A percentile compares a stretch with the other conserved stretches of the same genome.
Evolutionary conservation across 495 filamentous ascomycete species (phyloP).

Genomic region (Penicillium taxi): DNA sequence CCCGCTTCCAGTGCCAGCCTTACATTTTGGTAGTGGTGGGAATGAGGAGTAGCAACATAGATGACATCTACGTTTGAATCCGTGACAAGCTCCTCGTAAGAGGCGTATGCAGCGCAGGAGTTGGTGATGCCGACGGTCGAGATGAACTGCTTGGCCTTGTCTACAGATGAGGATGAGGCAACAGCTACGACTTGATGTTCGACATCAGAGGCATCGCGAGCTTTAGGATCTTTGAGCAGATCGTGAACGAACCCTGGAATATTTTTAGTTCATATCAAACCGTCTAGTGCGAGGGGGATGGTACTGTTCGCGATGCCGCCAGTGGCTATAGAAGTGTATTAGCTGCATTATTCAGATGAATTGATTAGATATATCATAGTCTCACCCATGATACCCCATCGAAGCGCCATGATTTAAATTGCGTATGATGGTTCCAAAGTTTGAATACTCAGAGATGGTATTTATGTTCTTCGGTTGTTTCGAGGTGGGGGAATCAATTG

Average conservation of each 20-base stretch:
- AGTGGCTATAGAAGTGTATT: slow-evolving; percentile 45
- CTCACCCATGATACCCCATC: slow-evolving; percentile 71
- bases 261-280: not conserved
- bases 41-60: slow-evolving; percentile 91
- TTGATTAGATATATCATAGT: not conserved
- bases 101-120: slow-evolving; percentile 66
- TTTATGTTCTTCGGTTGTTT: slow-evolving; percentile 2
- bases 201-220: slow-evolving; percentile 64
- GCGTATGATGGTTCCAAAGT: not conserved
- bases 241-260: slow-evolving; percentile 78
- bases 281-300: slow-evolving; percentile 9
- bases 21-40: slow-evolving; percentile 88
- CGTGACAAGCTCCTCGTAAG: slow-evolving; percentile 68
- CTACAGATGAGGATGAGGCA: slow-evolving; percentile 66
- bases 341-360: slow-evolving; percentile 7
- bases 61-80: slow-evolving; percentile 78
- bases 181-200: slow-evolving; percentile 72
- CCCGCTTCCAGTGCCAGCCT: slow-evolving; percentile 74
- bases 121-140: slow-evolving; percentile 53
- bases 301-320: slow-evolving; percentile 70
- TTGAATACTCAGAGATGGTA: not conserved
- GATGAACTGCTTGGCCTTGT: slow-evolving; percentile 66
- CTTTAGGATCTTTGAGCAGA: slow-evolving; percentile 67
- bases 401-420: slow-evolving; percentile 39
- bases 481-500: not conserved